Evolutionary conservation across 441 rosid genomes (phyloP), one percentile per base, ranked within the genome.

Genomic region (Codiaeum variegatum): DNA sequence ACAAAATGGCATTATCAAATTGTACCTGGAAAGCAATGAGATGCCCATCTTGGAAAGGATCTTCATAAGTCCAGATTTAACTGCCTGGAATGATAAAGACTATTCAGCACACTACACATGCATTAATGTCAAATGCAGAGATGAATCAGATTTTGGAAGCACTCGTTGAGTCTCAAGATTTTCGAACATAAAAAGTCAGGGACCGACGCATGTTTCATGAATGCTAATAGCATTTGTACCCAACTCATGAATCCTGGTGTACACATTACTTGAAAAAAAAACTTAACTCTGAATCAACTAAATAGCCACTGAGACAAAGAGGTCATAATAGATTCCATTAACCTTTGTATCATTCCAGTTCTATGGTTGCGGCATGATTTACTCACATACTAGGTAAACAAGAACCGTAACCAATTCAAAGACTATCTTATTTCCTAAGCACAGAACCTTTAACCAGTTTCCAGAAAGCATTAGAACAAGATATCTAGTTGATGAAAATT

Each of bases 41-140:
- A 95, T 95, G 10, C 99, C 99, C 99, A 95, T 95, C 88, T 95
- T 95, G 28, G 99, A 95, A 75, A 95, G 91, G 77, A 95, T 95
- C 77, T 95, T 95, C 68, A 91, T 93, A 51, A 95, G 98, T 73
- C 99, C 99, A 73, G 91, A 87, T 78, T 85, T 89, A 69, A 95
- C 88, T 59, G 99, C 99, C 99, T 93, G 89, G 72, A 88, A 85
- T 8, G 49, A 62, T 61, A 76, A 79, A 74, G 70, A 16, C 62
- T 49, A 70, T 69, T 71, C 29, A 66, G 60, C 24, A 36, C 42
- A 66, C 12, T 71, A 52, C 28, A 75, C 8, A 54, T 5, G 1
- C 46, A 36, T 52, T 64, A 62, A 60, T 52, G 24, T 29, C n/a
- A 47, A 46, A 66, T 40, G 44, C 77, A 28, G 18, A 46, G n/a